Evolutionary conservation across 352 stramenopile species (phyloP).

Genomic region (Phytophthora capsici): DNA sequence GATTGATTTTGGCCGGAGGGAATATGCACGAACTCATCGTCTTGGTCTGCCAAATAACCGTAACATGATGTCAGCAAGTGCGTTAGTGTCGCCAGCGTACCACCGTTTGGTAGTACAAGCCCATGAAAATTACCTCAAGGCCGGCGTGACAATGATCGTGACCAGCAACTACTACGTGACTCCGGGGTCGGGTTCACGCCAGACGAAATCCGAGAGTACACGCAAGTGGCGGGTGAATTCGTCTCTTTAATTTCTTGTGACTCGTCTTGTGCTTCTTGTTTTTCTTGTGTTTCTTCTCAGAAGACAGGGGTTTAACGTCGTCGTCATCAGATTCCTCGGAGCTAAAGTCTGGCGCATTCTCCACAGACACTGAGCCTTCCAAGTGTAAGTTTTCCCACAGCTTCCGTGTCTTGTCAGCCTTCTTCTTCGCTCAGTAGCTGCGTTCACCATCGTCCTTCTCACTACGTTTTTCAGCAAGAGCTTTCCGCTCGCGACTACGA

Average conservation of each 20-base stretch:
- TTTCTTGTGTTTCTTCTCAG: conserved; percentile 39
- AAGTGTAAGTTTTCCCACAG: conserved; percentile 59
- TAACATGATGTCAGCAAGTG: conserved; percentile 90
- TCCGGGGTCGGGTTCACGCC: conserved; percentile 84
- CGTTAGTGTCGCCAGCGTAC: too few species aligned
- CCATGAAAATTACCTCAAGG: too few species aligned
- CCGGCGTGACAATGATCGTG: conserved; percentile 82
- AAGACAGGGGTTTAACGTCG: conserved; percentile 31
- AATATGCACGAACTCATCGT: conserved; percentile 90
- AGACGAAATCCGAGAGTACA: conserved; percentile 77
- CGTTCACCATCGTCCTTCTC: conserved; percentile 38
- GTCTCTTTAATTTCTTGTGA: conserved; percentile 26
- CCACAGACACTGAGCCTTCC: conserved; percentile 47
- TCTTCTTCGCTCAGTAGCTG: conserved; percentile 63
- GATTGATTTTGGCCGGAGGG: conserved; percentile 80
- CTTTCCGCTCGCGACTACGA: conserved; percentile 21
- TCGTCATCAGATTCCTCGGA: conserved; percentile 53
- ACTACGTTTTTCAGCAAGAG: background rate
- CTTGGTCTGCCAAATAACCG: conserved; percentile 87
- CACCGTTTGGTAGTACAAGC: too few species aligned
- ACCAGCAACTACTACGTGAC: conserved; percentile 92
- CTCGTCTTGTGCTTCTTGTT: conserved; percentile 42
- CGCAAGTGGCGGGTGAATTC: conserved; percentile 56
- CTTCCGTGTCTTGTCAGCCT: conserved; percentile 56
- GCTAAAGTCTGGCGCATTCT: conserved; percentile 58